These are phyloP conservation scores for Lachancea fermentati DNA, from an alignment of 805 yeast species.

Conservation along the genomic window DNA sequence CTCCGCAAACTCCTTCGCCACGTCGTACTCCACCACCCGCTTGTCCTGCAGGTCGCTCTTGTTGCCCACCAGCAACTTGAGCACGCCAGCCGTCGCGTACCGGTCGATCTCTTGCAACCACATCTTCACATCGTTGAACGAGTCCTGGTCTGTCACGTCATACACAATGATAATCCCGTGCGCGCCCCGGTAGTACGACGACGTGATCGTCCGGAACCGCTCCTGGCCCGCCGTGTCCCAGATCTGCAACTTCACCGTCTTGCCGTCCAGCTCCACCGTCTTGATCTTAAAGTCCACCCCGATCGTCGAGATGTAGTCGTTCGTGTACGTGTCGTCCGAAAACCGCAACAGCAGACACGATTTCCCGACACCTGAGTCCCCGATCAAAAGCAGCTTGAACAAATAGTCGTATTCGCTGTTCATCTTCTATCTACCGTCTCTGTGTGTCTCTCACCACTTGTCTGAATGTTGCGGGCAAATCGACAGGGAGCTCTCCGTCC, in stretches of 20 bases:
- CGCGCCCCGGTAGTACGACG: conserved; percentile 96
- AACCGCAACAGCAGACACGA: conserved; percentile 91
- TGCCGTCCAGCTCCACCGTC: conserved; percentile 91
- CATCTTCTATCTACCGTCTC: conserved; percentile 44
- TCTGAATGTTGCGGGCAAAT: too few species aligned
- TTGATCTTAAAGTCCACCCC: conserved; percentile 93
- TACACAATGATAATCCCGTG: conserved; percentile 97
- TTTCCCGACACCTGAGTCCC: conserved; percentile 98
- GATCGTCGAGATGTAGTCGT: conserved; percentile 93
- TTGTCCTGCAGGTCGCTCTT: conserved; percentile 91
- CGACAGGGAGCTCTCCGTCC: too few species aligned
- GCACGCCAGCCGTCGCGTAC: conserved; percentile 95
- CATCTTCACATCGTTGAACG: conserved; percentile 92
- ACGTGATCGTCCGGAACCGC: conserved; percentile 94
- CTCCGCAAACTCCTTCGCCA: conserved; percentile 97
- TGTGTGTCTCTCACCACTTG: too few species aligned
- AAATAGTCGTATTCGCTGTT: conserved; percentile 96
- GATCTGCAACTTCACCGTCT: conserved; percentile 93
- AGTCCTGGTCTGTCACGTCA: conserved; percentile 96
- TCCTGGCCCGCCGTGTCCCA: conserved; percentile 99
- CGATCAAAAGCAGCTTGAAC: conserved; percentile 90
- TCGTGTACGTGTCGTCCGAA: conserved; percentile 95
- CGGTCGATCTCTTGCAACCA: conserved; percentile 99
- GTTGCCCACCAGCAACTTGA: conserved; percentile 93
- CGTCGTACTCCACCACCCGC: conserved; percentile 91